A percentile compares a stretch with the other conserved stretches of the same genome.
Conservation (phyloP, 2,329 filamentous ascomycete genomes). For the Cercospora berteroae region DNA sequence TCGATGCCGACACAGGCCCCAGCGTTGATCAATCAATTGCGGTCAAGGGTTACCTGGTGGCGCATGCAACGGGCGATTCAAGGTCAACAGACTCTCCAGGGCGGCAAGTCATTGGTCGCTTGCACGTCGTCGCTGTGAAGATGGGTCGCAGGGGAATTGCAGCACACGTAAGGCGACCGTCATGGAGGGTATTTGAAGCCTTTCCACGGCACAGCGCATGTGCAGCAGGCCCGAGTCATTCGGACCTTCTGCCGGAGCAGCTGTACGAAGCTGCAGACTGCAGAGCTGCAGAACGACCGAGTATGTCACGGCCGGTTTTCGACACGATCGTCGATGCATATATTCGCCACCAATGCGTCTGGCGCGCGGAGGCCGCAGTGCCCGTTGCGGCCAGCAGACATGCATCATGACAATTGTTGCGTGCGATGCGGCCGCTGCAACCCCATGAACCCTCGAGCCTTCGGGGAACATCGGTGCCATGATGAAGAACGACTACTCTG, state of each 20-base stretch:
- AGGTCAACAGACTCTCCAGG: not conserved
- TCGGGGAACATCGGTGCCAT: no score
- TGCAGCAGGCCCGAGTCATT: not conserved
- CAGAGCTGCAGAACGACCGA: not conserved
- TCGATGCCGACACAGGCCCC: not conserved
- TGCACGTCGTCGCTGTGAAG: not conserved
- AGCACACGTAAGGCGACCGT: not conserved
- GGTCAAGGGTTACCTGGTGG: not conserved
- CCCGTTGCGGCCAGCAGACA: not conserved
- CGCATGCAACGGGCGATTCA: constrained; percentile 1
- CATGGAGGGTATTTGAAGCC: not conserved
- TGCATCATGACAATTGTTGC: not conserved
- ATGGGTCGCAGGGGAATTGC: constrained; percentile 1
- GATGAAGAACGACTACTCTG: no score
- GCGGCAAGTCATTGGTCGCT: not conserved
- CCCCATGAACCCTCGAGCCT: no score
- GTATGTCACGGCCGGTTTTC: not conserved
- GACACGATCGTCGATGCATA: not conserved
- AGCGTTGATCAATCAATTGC: not conserved
- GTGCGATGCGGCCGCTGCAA: no score
- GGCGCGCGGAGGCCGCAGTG: not conserved
- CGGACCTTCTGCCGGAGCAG: not conserved
- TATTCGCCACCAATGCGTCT: not conserved
- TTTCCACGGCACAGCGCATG: not conserved
- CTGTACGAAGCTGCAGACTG: not conserved